These are phyloP conservation scores for Saprolegnia parasitica DNA, from an alignment of 352 stramenopile genomes.

Conservation along the genomic window DNA sequence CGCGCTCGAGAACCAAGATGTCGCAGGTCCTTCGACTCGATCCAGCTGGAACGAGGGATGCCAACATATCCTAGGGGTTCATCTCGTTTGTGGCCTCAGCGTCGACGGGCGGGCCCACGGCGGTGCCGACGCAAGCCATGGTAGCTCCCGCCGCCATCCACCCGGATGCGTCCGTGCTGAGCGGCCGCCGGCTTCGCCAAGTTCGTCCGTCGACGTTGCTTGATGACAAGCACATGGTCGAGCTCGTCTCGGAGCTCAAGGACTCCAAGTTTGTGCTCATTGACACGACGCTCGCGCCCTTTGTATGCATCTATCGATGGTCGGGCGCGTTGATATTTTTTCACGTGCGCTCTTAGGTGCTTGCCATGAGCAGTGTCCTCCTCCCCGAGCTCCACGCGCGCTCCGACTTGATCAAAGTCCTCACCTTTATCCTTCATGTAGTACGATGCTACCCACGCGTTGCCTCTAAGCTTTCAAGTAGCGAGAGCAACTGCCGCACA, in stretches of 20 bases:
- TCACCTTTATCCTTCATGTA: slow-evolving; percentile 42
- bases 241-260: slow-evolving; percentile 21
- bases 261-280: slow-evolving; percentile 11
- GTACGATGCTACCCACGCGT: background rate
- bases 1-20: slow-evolving; percentile 45
- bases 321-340: background rate
- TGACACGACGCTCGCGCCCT: background rate
- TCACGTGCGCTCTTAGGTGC: slow-evolving; percentile 22
- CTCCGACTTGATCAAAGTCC: slow-evolving; percentile 38
- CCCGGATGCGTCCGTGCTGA: background rate
- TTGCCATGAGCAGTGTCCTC: slow-evolving; percentile 35
- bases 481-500: slow-evolving; percentile 44
- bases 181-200: background rate
- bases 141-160: background rate
- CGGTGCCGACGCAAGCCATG: background rate
- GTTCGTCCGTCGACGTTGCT: background rate
- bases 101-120: background rate
- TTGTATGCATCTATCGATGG: slow-evolving; percentile 2
- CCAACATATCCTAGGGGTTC: slow-evolving; percentile 2
- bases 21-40: slow-evolving; percentile 32
- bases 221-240: slow-evolving; percentile 14
- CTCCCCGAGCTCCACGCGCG: slow-evolving; percentile 39
- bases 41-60: background rate
- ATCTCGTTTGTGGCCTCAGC: slow-evolving; percentile 8
- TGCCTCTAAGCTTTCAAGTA: too few relatives aligned